Evolutionary conservation across 2,329 filamentous ascomycete species (phyloP).

Genomic region (Lecanicillium sp.): DNA sequence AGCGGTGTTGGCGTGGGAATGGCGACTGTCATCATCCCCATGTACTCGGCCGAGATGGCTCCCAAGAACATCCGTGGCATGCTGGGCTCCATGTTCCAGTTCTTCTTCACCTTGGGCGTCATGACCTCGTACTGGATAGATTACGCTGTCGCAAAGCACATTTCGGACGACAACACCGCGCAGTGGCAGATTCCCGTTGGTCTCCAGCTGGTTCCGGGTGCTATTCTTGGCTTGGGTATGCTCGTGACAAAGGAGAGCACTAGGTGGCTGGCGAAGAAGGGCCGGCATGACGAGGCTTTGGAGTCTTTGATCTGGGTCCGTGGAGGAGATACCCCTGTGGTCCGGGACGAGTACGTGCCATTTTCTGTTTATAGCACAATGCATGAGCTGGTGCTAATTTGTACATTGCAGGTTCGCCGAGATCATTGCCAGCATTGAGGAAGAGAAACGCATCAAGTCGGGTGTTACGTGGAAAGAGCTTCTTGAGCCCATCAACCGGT

Average conservation of each 20-base stretch:
- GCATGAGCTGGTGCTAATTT: slow-evolving; percentile 24
- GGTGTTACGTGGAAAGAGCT: no score
- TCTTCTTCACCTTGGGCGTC: slow-evolving; percentile 36
- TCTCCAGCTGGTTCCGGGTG: slow-evolving; percentile 39
- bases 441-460: slow-evolving; percentile 33
- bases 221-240: slow-evolving; percentile 39
- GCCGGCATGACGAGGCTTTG: slow-evolving; percentile 35
- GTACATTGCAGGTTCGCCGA: slow-evolving; percentile 29
- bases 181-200: slow-evolving; percentile 46
- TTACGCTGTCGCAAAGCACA: slow-evolving; percentile 34
- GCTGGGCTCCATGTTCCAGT: no score
- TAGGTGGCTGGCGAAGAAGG: slow-evolving; percentile 38
- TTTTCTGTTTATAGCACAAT: no score
- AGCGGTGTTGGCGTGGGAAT: slow-evolving; percentile 28
- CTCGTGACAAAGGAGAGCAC: slow-evolving; percentile 39
- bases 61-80: no score
- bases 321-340: slow-evolving; percentile 36
- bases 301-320: slow-evolving; percentile 42
- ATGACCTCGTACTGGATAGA: slow-evolving; percentile 37
- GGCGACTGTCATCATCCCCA: no score
- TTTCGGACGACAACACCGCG: slow-evolving; percentile 25
- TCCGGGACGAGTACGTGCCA: no score
- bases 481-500: no score
- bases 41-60: no score
- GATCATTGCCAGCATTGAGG: slow-evolving; percentile 36